phyloP scores from a whole-genome alignment of 1,284 basidiomycete genomes.

The Cutaneotrichosporon cavernicola region DNA sequence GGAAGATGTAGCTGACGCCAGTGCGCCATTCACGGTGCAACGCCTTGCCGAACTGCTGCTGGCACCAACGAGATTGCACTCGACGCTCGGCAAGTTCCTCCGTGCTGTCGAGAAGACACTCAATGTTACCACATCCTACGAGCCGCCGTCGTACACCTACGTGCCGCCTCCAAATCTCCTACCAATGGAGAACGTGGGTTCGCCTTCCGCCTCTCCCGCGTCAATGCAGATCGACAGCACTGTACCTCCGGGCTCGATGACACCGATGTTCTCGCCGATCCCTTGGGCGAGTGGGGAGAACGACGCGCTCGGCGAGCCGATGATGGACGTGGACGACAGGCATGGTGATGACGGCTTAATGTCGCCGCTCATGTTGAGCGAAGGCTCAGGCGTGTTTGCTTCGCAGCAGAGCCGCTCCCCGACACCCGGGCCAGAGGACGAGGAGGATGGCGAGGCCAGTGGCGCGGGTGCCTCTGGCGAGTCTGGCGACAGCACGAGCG shows the following conservation, averaged over 20 bases:
- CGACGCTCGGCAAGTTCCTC: conserved; percentile 79
- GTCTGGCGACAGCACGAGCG: conserved; percentile 14
- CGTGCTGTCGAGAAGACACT: conserved; percentile 82
- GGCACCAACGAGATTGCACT: conserved; percentile 70
- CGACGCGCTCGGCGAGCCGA: conserved; percentile 24
- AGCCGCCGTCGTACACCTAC: conserved; percentile 40
- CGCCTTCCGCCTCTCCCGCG: not conserved
- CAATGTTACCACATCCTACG: conserved; percentile 70
- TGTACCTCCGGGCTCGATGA: conserved; percentile 43
- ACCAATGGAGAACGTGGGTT: conserved; percentile 3
- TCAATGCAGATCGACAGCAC: conserved; percentile 30
- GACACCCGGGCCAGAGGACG: conserved; percentile 47
- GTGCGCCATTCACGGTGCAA: conserved; percentile 88
- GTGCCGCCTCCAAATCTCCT: conserved; percentile 20
- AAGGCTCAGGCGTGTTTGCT: conserved; percentile 14
- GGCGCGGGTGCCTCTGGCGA: not conserved
- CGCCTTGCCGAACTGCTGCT: conserved; percentile 82
- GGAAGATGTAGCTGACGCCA: conserved; percentile 38
- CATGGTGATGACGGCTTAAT: conserved; percentile 37
- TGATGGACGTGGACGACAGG: conserved; percentile 16
- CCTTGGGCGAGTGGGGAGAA: conserved; percentile 36
- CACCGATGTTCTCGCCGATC: conserved; percentile 54
- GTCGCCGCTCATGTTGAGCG: conserved; percentile 42
- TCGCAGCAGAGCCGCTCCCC: conserved; percentile 28
- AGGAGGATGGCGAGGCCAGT: conserved; percentile 14